Percentiles rank a stretch among this genome's conserved stretches.
phyloP scores from a whole-genome alignment of 179 eudicot genomes.

The Spinacia oleracea region DNA sequence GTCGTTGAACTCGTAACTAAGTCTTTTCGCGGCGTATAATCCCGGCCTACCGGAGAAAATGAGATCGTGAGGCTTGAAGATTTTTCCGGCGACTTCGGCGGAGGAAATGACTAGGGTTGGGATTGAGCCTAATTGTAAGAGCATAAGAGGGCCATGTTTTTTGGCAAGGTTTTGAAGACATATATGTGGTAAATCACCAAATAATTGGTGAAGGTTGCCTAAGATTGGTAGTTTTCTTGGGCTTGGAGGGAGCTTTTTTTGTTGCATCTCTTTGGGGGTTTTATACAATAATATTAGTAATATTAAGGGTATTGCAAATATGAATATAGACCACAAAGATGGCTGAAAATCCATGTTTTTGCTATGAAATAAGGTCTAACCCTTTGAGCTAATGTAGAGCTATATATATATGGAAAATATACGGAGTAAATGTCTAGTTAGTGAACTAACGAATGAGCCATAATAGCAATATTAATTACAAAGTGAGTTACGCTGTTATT shows the following conservation, averaged over 20 bases:
- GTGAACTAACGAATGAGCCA: no score
- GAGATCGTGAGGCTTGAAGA: conserved; percentile 43
- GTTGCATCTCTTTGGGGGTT: neutral
- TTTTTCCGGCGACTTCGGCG: conserved; percentile 30
- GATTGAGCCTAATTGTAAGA: conserved; percentile 48
- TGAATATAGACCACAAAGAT: conserved; percentile 5
- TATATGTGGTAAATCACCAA: conserved; percentile 36
- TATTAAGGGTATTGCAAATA: conserved; percentile 1
- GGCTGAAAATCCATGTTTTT: conserved; percentile 13
- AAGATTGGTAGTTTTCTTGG: conserved; percentile 54
- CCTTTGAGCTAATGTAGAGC: neutral
- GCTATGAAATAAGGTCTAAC: neutral
- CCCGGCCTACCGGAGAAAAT: conserved; percentile 45
- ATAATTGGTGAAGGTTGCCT: conserved; percentile 56
- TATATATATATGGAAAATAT: neutral
- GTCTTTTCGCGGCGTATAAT: conserved; percentile 27
- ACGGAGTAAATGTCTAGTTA: no score
- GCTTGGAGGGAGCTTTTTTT: conserved; percentile 42
- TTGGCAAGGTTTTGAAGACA: conserved; percentile 36
- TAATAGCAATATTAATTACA: no score
- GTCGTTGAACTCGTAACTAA: conserved; percentile 30
- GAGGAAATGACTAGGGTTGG: conserved; percentile 60
- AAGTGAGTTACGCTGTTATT: no score
- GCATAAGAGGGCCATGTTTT: conserved; percentile 48
- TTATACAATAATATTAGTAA: neutral